Evolutionary conservation across 2,329 filamentous ascomycete species (phyloP).

Genomic region (Fusarium floridanum): DNA sequence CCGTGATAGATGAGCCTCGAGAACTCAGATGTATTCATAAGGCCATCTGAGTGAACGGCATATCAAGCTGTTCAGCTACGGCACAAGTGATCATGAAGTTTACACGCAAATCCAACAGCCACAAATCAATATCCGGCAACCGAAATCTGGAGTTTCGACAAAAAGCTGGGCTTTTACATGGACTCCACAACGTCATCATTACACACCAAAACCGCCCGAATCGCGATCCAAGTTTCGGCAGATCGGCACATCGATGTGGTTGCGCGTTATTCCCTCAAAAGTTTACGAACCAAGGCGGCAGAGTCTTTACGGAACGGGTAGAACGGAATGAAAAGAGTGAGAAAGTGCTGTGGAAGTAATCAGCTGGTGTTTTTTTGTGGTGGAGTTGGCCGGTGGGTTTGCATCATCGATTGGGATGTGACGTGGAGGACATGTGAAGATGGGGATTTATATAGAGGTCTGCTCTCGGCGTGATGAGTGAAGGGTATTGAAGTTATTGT

Average conservation of each 20-base stretch:
- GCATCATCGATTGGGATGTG: slow-evolving; percentile 43
- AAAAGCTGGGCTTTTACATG: slow-evolving; percentile 2
- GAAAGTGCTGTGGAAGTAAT: neutral
- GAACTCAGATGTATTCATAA: neutral
- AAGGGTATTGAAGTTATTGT: neutral
- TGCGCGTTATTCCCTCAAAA: neutral
- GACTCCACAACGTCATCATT: slow-evolving; percentile 35
- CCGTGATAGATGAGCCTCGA: neutral
- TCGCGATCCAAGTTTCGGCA: slow-evolving; percentile 19
- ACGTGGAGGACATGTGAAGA: slow-evolving; percentile 19
- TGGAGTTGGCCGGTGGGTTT: slow-evolving; percentile 21
- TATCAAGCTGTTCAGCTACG: neutral
- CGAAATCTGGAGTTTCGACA: slow-evolving; percentile 3
- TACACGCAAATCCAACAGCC: neutral
- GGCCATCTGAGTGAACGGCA: neutral
- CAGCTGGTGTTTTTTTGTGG: neutral
- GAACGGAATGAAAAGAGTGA: slow-evolving; percentile 11
- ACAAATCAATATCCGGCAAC: slow-evolving; percentile 5
- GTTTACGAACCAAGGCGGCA: slow-evolving; percentile 16
- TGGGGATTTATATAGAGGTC: neutral
- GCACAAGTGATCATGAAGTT: neutral
- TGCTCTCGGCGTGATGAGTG: neutral
- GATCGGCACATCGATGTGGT: slow-evolving; percentile 26
- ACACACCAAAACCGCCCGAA: neutral
- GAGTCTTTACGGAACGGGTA: slow-evolving; percentile 12